Conservation (phyloP, 1,284 basidiomycete species). For the Ceratobasidium sp. region DNA sequence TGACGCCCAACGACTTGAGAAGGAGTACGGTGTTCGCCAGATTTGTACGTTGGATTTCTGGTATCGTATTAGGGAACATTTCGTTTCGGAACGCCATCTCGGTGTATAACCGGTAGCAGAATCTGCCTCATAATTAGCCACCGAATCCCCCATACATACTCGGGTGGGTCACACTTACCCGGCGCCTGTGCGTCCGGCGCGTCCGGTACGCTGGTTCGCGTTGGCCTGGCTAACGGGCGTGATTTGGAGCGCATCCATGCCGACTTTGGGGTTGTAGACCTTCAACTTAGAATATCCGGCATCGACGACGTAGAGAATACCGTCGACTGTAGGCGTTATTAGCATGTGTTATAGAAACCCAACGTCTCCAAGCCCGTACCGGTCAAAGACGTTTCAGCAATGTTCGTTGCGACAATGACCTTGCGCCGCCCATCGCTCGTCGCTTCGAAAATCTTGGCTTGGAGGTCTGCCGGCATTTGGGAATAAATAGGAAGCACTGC, state of each 20-base stretch:
- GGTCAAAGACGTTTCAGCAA: slow-evolving; percentile 97
- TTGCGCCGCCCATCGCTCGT: slow-evolving; percentile 94
- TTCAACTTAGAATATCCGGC: slow-evolving; percentile 97
- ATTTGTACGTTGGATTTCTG: slow-evolving; percentile 98
- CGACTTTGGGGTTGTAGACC: slow-evolving; percentile 98
- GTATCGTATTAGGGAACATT: slow-evolving; percentile 94
- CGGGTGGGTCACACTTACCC: slow-evolving; percentile 65
- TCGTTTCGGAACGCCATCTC: slow-evolving; percentile 97
- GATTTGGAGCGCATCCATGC: slow-evolving; percentile 99
- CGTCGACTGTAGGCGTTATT: slow-evolving; percentile 72
- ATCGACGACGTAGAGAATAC: slow-evolving; percentile 96
- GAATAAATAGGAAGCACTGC: slow-evolving; percentile 97
- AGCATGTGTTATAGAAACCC: slow-evolving; percentile 34
- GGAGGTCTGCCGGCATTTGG: slow-evolving; percentile 98
- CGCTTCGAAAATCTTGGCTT: slow-evolving; percentile 97
- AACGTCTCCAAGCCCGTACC: slow-evolving; percentile 56
- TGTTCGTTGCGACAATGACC: slow-evolving; percentile 98
- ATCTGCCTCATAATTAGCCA: slow-evolving; percentile 57
- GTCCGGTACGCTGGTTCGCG: slow-evolving; percentile 92
- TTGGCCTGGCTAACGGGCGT: slow-evolving; percentile 99
- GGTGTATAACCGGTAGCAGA: slow-evolving; percentile 96
- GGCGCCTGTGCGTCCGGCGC: slow-evolving; percentile 94
- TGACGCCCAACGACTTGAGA: slow-evolving; percentile 93
- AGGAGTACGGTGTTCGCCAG: slow-evolving; percentile 94
- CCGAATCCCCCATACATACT: background rate